Evolutionary conservation across 2,329 filamentous ascomycete genomes (phyloP).

Genomic region (Fusarium luffae): DNA sequence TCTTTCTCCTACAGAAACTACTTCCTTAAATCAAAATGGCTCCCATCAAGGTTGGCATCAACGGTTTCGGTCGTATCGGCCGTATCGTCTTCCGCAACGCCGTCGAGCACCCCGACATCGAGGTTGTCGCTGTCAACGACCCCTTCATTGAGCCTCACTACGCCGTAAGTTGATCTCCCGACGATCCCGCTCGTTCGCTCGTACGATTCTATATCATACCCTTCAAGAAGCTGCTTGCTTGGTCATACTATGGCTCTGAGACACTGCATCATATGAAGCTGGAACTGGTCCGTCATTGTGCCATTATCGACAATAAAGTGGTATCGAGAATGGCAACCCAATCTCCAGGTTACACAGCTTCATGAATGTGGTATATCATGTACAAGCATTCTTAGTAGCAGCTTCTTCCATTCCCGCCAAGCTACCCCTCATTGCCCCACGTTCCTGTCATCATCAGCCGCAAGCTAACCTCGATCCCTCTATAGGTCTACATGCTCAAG

Average conservation of each 20-base stretch:
- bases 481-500: slow-evolving; percentile 99
- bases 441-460: slow-evolving; percentile 3
- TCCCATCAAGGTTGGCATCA: slow-evolving; percentile 89
- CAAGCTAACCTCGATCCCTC: slow-evolving; percentile 21
- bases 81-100: slow-evolving; percentile 99
- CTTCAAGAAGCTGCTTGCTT: neutral
- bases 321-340: neutral
- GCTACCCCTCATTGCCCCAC: slow-evolving; percentile 35
- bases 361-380: neutral
- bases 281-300: neutral
- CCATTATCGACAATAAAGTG: neutral
- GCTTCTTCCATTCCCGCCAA: slow-evolving; percentile 4
- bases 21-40: slow-evolving; percentile 51
- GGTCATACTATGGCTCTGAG: neutral
- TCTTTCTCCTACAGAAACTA: slow-evolving; percentile 18
- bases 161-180: slow-evolving; percentile 76
- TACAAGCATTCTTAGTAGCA: neutral
- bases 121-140: slow-evolving; percentile 98
- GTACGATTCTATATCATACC: slow-evolving; percentile 11
- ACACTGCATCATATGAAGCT: neutral
- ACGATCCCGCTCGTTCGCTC: neutral
- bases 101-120: slow-evolving; percentile 86
- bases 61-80: slow-evolving; percentile 99
- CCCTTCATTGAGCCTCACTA: slow-evolving; percentile 99
- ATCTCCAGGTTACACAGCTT: neutral